Base-by-base conservation (phyloP, 2,329 filamentous ascomycete genomes). In the Cercospora sojina region DNA sequence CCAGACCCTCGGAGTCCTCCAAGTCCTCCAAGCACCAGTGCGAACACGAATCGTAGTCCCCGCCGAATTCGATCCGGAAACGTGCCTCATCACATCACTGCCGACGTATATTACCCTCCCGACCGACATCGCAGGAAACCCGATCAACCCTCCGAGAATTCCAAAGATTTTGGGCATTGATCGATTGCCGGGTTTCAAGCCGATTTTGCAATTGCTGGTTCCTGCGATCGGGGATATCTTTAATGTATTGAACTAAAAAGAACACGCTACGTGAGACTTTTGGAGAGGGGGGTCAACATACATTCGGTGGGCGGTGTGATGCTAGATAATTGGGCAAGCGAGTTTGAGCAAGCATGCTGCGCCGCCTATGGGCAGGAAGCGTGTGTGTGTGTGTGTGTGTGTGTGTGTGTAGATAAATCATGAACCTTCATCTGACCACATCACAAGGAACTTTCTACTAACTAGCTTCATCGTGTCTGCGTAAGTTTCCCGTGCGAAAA, bases 1-100 rank as follows among this genome's bases (percentile, higher is more conserved):
- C n/a, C n/a, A n/a, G 57, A 59, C 57, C n/a, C 63, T 65, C 38
- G 63, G 63, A 20, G 41, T 60, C 7, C 41, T 55, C 12, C 56
- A 60, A 18, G 35, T 55, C 18, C 23, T 65, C 13, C 41, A 60
- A n/a, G n/a, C 60, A 5, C 63, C 63, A 0, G 31, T 65, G 20
- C 23, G 29, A 2, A 55, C 63, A 9, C 63, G 49, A n/a, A 60
- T 65, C 58, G 38, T 60, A 5, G 63, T 65, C 2, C 63, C 63
- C 16, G 57, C 57, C 18, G 41, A 61, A 29, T 65, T 65, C 57
- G 49, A 65, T 23, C 16, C n/a, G n/a, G 32, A 41, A 10, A 60
- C 63, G 5, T 65, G 63, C 20, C 32, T 65, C 10, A 59, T 65
- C n/a, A 51, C 25, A 10, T n/a, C 20, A 7, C 57, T 65, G 7